Percentiles rank a stretch among this genome's conserved stretches.
Conservation (phyloP, 2,329 filamentous ascomycete genomes). For the Neodidymelliopsis sp. region DNA sequence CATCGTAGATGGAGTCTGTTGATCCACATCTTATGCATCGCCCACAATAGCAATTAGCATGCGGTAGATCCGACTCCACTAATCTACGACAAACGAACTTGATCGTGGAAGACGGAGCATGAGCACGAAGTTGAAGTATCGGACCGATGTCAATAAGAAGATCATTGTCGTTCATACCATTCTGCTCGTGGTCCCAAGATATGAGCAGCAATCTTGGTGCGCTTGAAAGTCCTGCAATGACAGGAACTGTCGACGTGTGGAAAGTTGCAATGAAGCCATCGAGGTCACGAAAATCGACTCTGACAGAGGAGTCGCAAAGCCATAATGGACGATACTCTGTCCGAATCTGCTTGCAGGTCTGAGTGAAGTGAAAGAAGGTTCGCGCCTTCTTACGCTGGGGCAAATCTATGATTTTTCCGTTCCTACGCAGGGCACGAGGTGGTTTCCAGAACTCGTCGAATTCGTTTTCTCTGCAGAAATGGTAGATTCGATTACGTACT, state of each 20-base stretch:
- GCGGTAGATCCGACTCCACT: neutral
- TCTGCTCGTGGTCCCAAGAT: slow-evolving; percentile 6
- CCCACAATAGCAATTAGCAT: neutral
- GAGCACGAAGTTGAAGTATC: slow-evolving; percentile 7
- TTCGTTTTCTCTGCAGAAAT: slow-evolving; percentile 8
- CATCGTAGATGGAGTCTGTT: neutral
- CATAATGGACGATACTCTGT: slow-evolving; percentile 17
- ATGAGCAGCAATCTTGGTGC: slow-evolving; percentile 11
- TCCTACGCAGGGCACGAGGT: neutral
- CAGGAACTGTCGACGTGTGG: neutral
- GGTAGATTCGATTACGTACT: slow-evolving; percentile 26
- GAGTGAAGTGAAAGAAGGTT: slow-evolving; percentile 8
- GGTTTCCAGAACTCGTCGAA: neutral
- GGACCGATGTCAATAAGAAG: neutral
- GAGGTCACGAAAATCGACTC: slow-evolving; percentile 4
- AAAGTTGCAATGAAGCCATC: slow-evolving; percentile 1
- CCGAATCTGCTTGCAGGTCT: slow-evolving; percentile 15
- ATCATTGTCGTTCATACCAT: neutral
- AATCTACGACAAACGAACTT: slow-evolving; percentile 8
- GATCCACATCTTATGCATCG: neutral
- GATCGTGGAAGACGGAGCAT: neutral
- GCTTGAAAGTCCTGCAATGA: too few relatives aligned
- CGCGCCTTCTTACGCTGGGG: neutral
- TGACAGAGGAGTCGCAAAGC: slow-evolving; percentile 4
- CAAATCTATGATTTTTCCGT: neutral